These are phyloP conservation scores for Lentinula edodes DNA, from an alignment of 768 basidiomycete genomes.

Conservation along the genomic window DNA sequence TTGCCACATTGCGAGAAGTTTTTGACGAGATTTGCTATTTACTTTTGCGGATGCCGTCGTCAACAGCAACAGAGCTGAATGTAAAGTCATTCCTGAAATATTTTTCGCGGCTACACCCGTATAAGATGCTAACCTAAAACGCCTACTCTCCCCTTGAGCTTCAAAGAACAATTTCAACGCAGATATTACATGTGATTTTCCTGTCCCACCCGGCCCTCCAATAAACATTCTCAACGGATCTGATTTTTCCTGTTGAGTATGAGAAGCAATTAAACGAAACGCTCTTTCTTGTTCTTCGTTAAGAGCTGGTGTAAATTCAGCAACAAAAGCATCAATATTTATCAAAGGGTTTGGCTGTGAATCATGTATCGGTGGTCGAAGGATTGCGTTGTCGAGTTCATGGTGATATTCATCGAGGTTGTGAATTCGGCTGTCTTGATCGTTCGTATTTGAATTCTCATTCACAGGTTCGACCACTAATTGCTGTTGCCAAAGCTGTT, in stretches of 20 bases:
- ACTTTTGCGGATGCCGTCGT: no score
- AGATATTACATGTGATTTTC: background rate
- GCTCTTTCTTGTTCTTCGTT: background rate
- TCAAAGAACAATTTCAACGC: slow-evolving; percentile 1
- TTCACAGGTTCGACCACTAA: no score
- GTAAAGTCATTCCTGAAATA: slow-evolving; percentile 7
- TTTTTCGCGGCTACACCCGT: slow-evolving; percentile 8
- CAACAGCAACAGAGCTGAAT: background rate
- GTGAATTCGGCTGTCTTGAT: no score
- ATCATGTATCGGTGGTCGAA: no score
- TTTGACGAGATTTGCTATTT: background rate
- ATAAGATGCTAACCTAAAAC: slow-evolving; percentile 4
- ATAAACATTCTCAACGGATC: background rate
- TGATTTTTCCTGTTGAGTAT: background rate
- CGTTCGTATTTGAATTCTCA: no score
- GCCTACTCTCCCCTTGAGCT: background rate
- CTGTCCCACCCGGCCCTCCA: background rate
- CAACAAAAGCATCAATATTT: background rate
- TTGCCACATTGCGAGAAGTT: no score
- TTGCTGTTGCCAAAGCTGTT: no score
- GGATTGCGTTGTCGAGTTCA: no score
- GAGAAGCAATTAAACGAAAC: background rate
- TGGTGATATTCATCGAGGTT: no score
- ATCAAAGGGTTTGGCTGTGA: no score
- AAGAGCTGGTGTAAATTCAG: background rate